Conservation (phyloP, 1,139 yeast genomes). For the Maudiozyma humilis region DNA sequence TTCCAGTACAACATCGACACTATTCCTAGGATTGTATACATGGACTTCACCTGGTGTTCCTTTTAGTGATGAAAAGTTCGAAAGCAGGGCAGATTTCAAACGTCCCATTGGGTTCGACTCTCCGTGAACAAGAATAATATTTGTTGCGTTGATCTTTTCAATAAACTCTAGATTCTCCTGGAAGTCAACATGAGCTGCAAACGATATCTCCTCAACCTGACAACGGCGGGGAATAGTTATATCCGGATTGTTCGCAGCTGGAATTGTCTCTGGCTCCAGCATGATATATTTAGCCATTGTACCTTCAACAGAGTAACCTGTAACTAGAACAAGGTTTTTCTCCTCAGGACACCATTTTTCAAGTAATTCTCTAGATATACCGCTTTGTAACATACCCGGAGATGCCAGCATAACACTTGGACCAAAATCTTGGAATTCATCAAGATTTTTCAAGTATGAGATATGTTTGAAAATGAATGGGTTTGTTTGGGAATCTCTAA, state of each 20-base stretch:
- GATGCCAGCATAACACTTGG: conserved; percentile 95
- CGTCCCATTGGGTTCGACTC: conserved; percentile 98
- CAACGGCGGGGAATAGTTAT: conserved; percentile 78
- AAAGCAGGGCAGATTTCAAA: conserved; percentile 79
- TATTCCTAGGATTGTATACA: conserved; percentile 86
- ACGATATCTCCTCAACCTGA: conserved; percentile 88
- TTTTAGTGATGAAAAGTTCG: conserved; percentile 74
- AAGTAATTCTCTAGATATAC: conserved; percentile 80
- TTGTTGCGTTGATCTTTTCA: conserved; percentile 75
- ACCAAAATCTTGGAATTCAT: conserved; percentile 82
- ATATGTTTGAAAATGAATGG: conserved; percentile 89
- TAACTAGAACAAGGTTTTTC: conserved; percentile 73
- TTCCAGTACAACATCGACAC: conserved; percentile 67
- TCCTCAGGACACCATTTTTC: conserved; percentile 98
- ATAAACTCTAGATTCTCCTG: conserved; percentile 88
- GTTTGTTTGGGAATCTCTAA: conserved; percentile 66
- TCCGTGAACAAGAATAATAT: conserved; percentile 91
- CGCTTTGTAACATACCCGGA: conserved; percentile 97
- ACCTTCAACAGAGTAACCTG: conserved; percentile 98
- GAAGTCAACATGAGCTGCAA: conserved; percentile 98
- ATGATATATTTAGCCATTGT: conserved; percentile 89
- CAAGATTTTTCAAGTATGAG: conserved; percentile 69
- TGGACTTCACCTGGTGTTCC: conserved; percentile 88
- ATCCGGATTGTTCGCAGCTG: conserved; percentile 72
- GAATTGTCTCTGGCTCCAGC: conserved; percentile 83